Percentiles rank a stretch among this genome's conserved stretches.
Conservation (phyloP, 1,284 basidiomycete genomes). For the Sporisorium scitamineum region DNA sequence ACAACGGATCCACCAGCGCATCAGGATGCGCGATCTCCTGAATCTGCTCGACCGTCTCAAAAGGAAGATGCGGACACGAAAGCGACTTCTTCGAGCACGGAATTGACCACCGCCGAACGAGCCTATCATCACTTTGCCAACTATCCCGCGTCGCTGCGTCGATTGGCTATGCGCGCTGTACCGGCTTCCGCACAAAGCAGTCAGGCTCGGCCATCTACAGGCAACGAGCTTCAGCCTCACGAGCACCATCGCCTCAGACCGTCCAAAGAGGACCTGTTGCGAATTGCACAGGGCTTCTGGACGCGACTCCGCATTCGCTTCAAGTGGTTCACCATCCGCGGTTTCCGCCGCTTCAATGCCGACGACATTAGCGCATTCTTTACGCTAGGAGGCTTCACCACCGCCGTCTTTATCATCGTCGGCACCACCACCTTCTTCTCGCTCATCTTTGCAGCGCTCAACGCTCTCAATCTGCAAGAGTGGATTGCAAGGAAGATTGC, state of each 20-base stretch:
- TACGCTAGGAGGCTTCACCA: conserved; percentile 83
- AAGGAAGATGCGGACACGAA: background rate
- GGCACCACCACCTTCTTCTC: conserved; percentile 98
- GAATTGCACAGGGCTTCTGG: conserved; percentile 88
- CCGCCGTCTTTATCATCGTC: conserved; percentile 90
- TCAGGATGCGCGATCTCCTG: background rate
- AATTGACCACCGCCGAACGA: conserved; percentile 35
- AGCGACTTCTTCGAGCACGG: conserved; percentile 13
- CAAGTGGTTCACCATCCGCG: conserved; percentile 96
- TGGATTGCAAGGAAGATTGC: conserved; percentile 90
- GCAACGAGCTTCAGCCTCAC: conserved; percentile 18
- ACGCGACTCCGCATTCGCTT: conserved; percentile 90
- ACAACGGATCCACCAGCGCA: background rate
- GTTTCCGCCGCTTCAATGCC: conserved; percentile 93
- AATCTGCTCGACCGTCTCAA: background rate
- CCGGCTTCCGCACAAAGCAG: conserved; percentile 23
- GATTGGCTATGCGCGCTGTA: conserved; percentile 59
- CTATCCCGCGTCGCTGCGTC: conserved; percentile 61
- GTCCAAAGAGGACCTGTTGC: conserved; percentile 78
- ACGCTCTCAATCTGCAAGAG: conserved; percentile 92
- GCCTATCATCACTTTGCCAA: conserved; percentile 59
- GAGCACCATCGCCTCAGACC: conserved; percentile 44
- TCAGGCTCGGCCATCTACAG: conserved; percentile 4
- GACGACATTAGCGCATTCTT: conserved; percentile 97
- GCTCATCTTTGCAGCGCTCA: conserved; percentile 87